Evolutionary conservation across 805 yeast species (phyloP), one percentile per base, ranked within the genome.

Genomic region (Candida corydali): DNA sequence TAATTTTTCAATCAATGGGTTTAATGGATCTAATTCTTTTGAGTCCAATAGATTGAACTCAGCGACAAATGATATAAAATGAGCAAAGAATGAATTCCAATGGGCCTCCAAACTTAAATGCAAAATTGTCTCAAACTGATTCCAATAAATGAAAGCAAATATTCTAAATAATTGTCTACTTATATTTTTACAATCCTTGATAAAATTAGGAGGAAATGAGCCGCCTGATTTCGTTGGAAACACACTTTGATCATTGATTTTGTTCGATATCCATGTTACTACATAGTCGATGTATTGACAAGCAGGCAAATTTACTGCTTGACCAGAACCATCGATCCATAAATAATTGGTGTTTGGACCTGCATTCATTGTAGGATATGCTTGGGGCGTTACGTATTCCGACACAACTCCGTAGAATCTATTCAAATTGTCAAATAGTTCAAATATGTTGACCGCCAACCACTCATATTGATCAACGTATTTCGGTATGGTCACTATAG

Each of bases 51-150:
- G 72, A 36, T 77, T 81, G 58, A 86, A 93, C 46, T 88, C 95
- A 46, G 82, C 82, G 10, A 84, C 76, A 53, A 93, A 86, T 36
- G 95, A 82, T 29, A 91, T 75, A 52, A 85, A 93, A 57, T 93
- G 98, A 11, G 96, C 93, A 62, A 94, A 93, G 50, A 89, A 86
- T 3, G 98, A 89, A 59, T 93, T 93, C 95, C 96, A 93, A 57
- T 93, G 98, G 1, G 98, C 96, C 57, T 93, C 98, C 41, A 93
- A 61, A 2, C 95, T 82, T 41, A 93, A 63, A 57, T 93, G 97
- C n/a, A 91, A 79, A 17, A 91, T 75, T 54, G 83, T 87, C 47
- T 91, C 98, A 60, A 88, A 93, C 58, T 93, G 98, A 57, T 88
- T 87, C 62, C 87, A 86, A 57, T 89, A 93, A 26, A 93, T 80